These are phyloP conservation scores for Mycena epipterygia DNA, from an alignment of 768 basidiomycete genomes.

Conservation along the genomic window DNA sequence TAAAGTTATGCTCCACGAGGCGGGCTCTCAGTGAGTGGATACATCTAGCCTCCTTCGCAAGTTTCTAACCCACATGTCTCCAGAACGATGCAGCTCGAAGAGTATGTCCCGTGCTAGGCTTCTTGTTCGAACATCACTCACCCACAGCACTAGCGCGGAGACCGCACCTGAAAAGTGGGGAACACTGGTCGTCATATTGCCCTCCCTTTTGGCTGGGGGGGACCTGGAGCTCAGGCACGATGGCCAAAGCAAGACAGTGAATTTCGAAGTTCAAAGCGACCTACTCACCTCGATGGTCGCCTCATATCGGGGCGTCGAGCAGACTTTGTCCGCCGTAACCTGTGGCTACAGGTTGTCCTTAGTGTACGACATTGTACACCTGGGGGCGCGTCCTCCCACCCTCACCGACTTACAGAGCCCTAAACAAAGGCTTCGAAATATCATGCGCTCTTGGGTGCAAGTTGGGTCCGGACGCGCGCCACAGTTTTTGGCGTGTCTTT, in stretches of 20 bases:
- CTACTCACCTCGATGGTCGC: constrained; percentile 3
- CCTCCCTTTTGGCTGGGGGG: constrained; percentile 15
- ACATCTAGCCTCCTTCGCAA: too few relatives aligned
- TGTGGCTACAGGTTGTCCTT: constrained; percentile 14
- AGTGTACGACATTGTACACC: constrained; percentile 17
- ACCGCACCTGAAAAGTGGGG: background rate
- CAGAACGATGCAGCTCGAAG: background rate
- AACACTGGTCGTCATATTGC: background rate
- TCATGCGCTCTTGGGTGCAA: constrained; percentile 7
- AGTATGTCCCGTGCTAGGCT: background rate
- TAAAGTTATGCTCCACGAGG: background rate
- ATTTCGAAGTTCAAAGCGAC: background rate
- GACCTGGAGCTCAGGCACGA: background rate
- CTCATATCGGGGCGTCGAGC: constrained; percentile 18
- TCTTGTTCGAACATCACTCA: background rate
- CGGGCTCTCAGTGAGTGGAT: background rate
- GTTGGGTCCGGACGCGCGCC: background rate
- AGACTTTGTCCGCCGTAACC: background rate
- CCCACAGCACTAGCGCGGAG: background rate
- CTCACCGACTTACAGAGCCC: constrained; percentile 12
- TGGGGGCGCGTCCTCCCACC: background rate
- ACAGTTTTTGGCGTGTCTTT: constrained; percentile 4
- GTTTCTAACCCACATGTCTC: background rate
- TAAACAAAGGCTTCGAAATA: background rate
- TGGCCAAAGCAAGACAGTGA: background rate